Evolutionary conservation across 306 rosid species (phyloP).

Genomic region (Cicer chorassanicum): DNA sequence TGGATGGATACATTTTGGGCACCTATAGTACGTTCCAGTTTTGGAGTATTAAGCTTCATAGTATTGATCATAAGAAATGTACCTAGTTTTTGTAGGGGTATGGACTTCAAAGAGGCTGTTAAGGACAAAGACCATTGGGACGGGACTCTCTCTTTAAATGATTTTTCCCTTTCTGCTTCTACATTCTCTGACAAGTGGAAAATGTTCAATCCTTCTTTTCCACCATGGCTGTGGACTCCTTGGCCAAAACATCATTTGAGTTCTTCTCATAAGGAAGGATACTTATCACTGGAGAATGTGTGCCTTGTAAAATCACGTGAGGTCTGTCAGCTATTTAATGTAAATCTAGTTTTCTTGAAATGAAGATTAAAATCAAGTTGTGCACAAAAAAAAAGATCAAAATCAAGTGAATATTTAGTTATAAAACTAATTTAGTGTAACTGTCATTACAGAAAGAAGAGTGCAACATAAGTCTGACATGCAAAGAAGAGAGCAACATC

Average conservation of each 20-base stretch:
- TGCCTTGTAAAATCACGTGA: slow-evolving; percentile 49
- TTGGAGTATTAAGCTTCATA: background rate
- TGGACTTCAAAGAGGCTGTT: slow-evolving; percentile 38
- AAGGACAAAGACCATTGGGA: slow-evolving; percentile 55
- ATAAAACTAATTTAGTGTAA: too few relatives aligned
- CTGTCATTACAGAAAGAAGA: slow-evolving; percentile 48
- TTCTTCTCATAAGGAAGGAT: slow-evolving; percentile 62
- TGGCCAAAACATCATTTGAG: slow-evolving; percentile 49
- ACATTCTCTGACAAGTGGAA: slow-evolving; percentile 68
- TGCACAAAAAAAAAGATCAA: too few relatives aligned
- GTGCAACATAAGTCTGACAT: slow-evolving; percentile 34
- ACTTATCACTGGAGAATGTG: slow-evolving; percentile 68
- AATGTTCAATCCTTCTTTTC: slow-evolving; percentile 50
- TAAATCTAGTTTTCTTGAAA: slow-evolving; percentile 8
- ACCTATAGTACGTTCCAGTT: too few relatives aligned
- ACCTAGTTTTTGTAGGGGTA: slow-evolving; percentile 44
- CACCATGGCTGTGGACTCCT: slow-evolving; percentile 77
- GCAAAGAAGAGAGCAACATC: slow-evolving; percentile 44
- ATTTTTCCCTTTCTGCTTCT: slow-evolving; percentile 61
- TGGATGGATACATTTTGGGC: too few relatives aligned
- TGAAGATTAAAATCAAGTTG: too few relatives aligned
- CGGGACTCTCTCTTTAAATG: slow-evolving; percentile 63
- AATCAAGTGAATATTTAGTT: too few relatives aligned
- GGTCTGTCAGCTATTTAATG: slow-evolving; percentile 43
- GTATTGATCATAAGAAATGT: slow-evolving; percentile 6